These are phyloP conservation scores for Podila epicladia DNA, from an alignment of 192 early-diverging fungal species.

Conservation along the genomic window DNA sequence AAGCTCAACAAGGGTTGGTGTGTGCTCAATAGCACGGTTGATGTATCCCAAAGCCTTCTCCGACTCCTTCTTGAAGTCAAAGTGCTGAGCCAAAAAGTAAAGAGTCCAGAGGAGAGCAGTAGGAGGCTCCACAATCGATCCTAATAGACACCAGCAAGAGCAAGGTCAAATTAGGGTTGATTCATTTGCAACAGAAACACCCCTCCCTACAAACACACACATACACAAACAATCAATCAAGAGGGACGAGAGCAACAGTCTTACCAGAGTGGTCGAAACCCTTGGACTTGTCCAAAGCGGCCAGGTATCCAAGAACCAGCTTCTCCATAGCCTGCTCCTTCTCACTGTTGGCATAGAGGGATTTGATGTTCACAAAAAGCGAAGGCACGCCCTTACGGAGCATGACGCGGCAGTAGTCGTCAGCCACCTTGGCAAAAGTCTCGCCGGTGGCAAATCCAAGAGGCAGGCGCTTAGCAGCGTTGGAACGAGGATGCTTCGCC, in stretches of 20 bases:
- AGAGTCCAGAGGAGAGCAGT: slow-evolving; percentile 88
- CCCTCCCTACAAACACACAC: no score
- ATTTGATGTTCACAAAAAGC: slow-evolving; percentile 85
- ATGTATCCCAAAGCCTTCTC: slow-evolving; percentile 81
- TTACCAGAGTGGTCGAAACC: slow-evolving; percentile 56
- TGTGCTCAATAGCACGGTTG: slow-evolving; percentile 83
- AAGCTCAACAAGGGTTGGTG: slow-evolving; percentile 92
- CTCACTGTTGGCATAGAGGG: slow-evolving; percentile 67
- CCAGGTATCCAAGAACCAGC: slow-evolving; percentile 71
- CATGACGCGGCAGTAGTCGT: slow-evolving; percentile 72
- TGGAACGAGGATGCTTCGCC: slow-evolving; percentile 83
- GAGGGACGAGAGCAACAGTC: not conserved
- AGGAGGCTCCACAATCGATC: slow-evolving; percentile 74
- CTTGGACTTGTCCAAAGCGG: slow-evolving; percentile 56
- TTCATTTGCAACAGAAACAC: not conserved
- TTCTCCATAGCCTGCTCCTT: slow-evolving; percentile 77
- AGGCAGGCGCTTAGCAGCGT: slow-evolving; percentile 80
- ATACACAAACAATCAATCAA: no score
- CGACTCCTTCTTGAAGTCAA: slow-evolving; percentile 77
- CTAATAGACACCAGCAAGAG: not conserved
- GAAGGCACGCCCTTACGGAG: slow-evolving; percentile 96
- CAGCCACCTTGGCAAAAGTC: slow-evolving; percentile 68
- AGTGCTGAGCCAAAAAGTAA: slow-evolving; percentile 92
- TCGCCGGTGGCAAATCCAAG: slow-evolving; percentile 78
- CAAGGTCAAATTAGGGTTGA: not conserved